Evolutionary conservation across 495 filamentous ascomycete genomes (phyloP).

Genomic region (Pyronema domesticum): DNA sequence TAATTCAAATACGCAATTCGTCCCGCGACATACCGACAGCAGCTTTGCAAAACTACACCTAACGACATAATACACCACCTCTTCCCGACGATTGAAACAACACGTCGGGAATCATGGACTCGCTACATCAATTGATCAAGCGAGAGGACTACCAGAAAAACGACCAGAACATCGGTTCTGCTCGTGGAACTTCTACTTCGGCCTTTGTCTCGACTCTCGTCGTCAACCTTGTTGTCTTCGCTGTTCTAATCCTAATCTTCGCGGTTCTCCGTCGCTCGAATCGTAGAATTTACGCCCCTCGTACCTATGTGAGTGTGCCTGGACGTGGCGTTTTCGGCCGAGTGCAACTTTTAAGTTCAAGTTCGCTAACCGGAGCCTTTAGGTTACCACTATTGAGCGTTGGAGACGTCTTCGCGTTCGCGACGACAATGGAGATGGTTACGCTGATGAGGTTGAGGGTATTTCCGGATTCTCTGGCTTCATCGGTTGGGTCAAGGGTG

Average conservation of each 20-base stretch:
- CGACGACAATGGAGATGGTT: constrained; percentile 17
- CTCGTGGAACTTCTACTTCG: constrained; percentile 25
- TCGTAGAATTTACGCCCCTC: constrained; percentile 65
- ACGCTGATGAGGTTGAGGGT: constrained; percentile 20
- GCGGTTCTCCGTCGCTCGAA: constrained; percentile 55
- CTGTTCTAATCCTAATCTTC: constrained; percentile 51
- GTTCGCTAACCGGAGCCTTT: background rate
- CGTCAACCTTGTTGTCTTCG: constrained; percentile 47
- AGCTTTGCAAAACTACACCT: too few species aligned
- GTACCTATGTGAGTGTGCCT: constrained; percentile 47
- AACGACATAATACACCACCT: too few species aligned
- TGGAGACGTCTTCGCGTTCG: constrained; percentile 15
- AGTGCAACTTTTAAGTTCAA: background rate
- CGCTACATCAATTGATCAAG: background rate
- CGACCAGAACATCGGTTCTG: constrained; percentile 21
- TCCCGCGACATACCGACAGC: too few species aligned
- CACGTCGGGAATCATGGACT: background rate
- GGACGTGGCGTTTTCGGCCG: too few species aligned
- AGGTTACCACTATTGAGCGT: constrained; percentile 15
- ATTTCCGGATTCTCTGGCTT: constrained; percentile 21
- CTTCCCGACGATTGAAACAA: too few species aligned
- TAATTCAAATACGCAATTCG: too few species aligned
- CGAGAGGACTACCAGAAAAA: constrained; percentile 6
- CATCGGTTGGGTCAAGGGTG: constrained; percentile 16
- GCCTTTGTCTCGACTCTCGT: constrained; percentile 53